A percentile compares a stretch with the other conserved stretches of the same genome.
Evolutionary conservation across 2,329 filamentous ascomycete species (phyloP).

Genomic region (Fusarium coicis): DNA sequence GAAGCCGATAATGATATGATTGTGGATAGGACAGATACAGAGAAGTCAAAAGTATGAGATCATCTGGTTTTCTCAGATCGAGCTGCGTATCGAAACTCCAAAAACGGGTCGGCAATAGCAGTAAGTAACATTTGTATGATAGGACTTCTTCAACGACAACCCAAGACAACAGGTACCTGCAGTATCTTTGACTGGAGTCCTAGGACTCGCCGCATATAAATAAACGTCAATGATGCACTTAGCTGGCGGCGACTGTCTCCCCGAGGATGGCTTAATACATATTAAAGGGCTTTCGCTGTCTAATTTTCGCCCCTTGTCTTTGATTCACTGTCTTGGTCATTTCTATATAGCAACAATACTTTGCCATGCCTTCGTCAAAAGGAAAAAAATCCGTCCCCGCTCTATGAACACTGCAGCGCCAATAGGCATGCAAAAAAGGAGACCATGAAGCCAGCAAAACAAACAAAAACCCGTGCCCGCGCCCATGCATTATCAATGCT

Average conservation of each 20-base stretch:
- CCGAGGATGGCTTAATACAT: background rate
- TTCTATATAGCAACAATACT: slow-evolving; percentile 27
- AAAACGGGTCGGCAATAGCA: background rate
- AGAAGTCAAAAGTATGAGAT: slow-evolving; percentile 28
- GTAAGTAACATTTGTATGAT: background rate
- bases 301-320: background rate
- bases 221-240: background rate
- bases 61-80: slow-evolving; percentile 3
- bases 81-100: slow-evolving; percentile 1
- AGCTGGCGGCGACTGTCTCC: background rate
- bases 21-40: slow-evolving; percentile 5
- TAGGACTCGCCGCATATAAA: background rate
- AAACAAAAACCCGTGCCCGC: slow-evolving; percentile 5
- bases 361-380: slow-evolving; percentile 2
- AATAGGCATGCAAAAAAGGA: slow-evolving; percentile 13
- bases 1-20: slow-evolving; percentile 25
- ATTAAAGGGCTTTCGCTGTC: background rate
- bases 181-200: background rate
- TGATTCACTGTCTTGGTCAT: background rate
- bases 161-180: background rate
- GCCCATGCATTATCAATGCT: background rate
- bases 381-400: background rate
- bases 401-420: slow-evolving; percentile 3
- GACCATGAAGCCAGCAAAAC: slow-evolving; percentile 11
- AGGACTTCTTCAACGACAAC: background rate